Evolutionary conservation across 2,329 filamentous ascomycete species (phyloP).

Genomic region (Exophiala aquamarina): DNA sequence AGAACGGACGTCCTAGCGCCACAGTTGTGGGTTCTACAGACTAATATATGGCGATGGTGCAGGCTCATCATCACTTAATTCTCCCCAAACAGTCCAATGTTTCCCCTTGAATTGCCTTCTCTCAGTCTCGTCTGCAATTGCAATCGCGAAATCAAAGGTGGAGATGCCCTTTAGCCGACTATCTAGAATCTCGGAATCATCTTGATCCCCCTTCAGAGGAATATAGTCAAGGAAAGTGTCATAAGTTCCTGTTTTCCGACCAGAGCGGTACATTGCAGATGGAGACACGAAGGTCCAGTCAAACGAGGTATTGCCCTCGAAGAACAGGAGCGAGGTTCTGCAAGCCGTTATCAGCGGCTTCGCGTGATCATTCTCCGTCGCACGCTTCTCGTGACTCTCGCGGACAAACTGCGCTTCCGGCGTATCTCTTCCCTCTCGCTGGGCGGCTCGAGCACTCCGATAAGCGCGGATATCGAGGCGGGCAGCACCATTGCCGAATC

Average conservation of each 20-base stretch:
- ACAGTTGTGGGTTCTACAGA: too few species aligned
- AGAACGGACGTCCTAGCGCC: too few species aligned
- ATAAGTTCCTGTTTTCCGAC: neutral
- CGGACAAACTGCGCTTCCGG: neutral
- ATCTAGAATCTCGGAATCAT: neutral
- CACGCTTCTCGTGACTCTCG: neutral
- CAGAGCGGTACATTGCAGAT: slow-evolving; percentile 1
- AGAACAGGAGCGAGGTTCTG: slow-evolving; percentile 5
- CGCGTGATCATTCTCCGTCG: neutral
- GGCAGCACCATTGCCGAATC: neutral
- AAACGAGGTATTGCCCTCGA: slow-evolving; percentile 9
- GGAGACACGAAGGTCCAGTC: slow-evolving; percentile 10
- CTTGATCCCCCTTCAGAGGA: slow-evolving; percentile 1
- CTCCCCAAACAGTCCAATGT: slow-evolving; percentile 5
- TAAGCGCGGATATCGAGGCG: neutral
- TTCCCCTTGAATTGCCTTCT: neutral
- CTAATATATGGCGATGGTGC: too few species aligned
- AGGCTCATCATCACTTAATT: neutral
- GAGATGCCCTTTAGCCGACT: slow-evolving; percentile 5
- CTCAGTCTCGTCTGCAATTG: slow-evolving; percentile 5
- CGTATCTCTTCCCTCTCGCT: neutral
- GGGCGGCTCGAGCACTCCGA: slow-evolving; percentile 3
- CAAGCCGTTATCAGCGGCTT: slow-evolving; percentile 4
- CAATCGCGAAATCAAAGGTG: slow-evolving; percentile 4
- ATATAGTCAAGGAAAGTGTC: slow-evolving; percentile 1